These are phyloP conservation scores for Ustilago nuda DNA, from an alignment of 1,284 basidiomycete genomes.

Conservation along the genomic window DNA sequence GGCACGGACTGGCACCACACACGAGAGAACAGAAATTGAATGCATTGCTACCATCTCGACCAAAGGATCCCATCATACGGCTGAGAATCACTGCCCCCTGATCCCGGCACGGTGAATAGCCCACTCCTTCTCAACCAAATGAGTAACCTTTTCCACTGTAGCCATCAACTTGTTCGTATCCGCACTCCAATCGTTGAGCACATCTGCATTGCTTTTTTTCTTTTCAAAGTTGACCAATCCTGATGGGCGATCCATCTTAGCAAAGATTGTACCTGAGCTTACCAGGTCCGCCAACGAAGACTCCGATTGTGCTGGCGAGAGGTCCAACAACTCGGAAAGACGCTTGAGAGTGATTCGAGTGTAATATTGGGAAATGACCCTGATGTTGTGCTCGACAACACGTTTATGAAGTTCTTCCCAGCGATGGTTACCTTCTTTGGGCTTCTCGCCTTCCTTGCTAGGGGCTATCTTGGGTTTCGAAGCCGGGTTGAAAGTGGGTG, in stretches of 20 bases:
- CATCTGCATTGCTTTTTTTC: constrained; percentile 68
- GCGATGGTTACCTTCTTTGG: constrained; percentile 75
- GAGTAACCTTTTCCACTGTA: constrained; percentile 67
- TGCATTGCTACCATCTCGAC: too few species aligned
- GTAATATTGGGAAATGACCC: constrained; percentile 93
- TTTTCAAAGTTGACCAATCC: constrained; percentile 83
- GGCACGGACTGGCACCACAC: too few species aligned
- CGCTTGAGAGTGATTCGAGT: constrained; percentile 88
- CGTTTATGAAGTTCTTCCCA: constrained; percentile 97
- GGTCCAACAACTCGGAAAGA: constrained; percentile 87
- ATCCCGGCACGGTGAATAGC: constrained; percentile 66
- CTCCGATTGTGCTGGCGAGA: constrained; percentile 84
- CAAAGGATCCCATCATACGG: too few species aligned
- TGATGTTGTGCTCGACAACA: constrained; percentile 98
- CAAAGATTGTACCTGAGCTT: constrained; percentile 78
- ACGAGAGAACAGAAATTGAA: too few species aligned
- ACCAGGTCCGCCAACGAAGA: constrained; percentile 88
- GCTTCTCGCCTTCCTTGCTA: constrained; percentile 6
- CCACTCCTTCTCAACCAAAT: constrained; percentile 67
- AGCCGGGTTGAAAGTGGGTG: constrained; percentile 79
- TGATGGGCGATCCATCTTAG: constrained; percentile 90
- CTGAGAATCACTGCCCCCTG: constrained; percentile 11
- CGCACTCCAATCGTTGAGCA: constrained; percentile 93
- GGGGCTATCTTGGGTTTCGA: not conserved
- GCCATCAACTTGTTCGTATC: constrained; percentile 86